Conservation (phyloP, 2,329 filamentous ascomycete genomes). For the Neocucurbitaria cava region DNA sequence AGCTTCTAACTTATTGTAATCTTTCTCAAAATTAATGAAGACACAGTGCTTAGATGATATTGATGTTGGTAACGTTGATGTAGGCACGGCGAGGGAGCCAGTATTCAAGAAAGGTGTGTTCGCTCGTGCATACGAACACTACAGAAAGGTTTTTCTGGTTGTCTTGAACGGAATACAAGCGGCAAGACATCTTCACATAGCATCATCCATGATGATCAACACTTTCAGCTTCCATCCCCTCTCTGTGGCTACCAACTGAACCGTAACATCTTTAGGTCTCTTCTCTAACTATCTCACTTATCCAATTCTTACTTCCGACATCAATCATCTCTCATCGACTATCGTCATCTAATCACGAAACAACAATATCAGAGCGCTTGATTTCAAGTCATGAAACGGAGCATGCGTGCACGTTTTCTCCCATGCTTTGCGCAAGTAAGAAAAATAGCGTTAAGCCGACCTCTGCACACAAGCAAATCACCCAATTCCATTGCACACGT, state of each 20-base stretch:
- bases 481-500: conserved; percentile 11
- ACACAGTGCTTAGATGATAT: too few species aligned
- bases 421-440: conserved; percentile 5
- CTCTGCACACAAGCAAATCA: conserved; percentile 2
- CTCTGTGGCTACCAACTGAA: conserved; percentile 6
- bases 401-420: neutral
- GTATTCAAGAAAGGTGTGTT: too few species aligned
- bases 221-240: conserved; percentile 5
- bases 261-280: neutral
- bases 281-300: conserved; percentile 5
- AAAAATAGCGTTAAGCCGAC: conserved; percentile 9
- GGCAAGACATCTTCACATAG: too few species aligned
- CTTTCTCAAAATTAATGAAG: too few species aligned
- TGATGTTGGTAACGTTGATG: too few species aligned
- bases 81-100: too few species aligned
- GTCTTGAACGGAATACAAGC: too few species aligned
- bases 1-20: too few species aligned
- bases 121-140: too few species aligned
- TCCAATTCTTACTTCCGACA: conserved; percentile 3
- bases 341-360: conserved; percentile 8
- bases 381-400: conserved; percentile 8
- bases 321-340: neutral
- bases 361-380: conserved; percentile 4
- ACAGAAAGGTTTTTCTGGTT: too few species aligned
- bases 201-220: neutral